Evolutionary conservation across 164 flowering plant genomes (phyloP), one percentile per base, ranked within the genome.

Genomic region (Annona squamosa): DNA sequence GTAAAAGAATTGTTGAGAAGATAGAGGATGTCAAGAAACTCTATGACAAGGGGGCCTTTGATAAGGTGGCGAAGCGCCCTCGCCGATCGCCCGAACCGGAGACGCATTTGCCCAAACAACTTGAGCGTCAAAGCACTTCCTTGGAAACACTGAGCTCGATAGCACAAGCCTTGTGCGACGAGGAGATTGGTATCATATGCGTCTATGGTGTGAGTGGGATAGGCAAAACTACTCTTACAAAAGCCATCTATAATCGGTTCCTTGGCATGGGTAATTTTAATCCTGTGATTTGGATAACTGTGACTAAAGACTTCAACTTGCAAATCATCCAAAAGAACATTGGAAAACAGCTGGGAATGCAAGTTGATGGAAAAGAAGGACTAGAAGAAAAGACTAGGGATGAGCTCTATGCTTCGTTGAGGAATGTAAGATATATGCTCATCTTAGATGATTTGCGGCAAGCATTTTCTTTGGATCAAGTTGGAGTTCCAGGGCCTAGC

Each of bases 401-500:
- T 52, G 13, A 16, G 59, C 13, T 52, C 9, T 52, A 9, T 52
- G 13, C 59, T 52, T 16, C 13, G 9, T 19, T 70, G 26, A 70
- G 3, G 6, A 9, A 56, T 5, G 19, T 48, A 4, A 70, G 64
- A 37, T 70, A 12, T 57, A 16, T 70, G 72, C 63, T 70, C 3
- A 52, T 70, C 48, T 52, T 70, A 16, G 72, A 70, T 59, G 72
- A 70, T 70, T 18, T 70, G 4, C 57, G 72, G 72, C 17, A 57
- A 5, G 1, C 48, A 52, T 16, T 70, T 16, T 2, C 37, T 18
- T 45, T 70, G 63, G 13, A 57, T 37, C 16, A 19, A 4, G 19
- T 70, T 4, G 72, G 72, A 37, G 57, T 70, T 70, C 72, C 72
- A 1, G 13, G 13, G 59, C 59, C 59, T 2, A 16, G 13, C 59